Evolutionary conservation across 2,329 filamentous ascomycete species (phyloP).

Genomic region (Stagonosporopsis cucurbitacearum): DNA sequence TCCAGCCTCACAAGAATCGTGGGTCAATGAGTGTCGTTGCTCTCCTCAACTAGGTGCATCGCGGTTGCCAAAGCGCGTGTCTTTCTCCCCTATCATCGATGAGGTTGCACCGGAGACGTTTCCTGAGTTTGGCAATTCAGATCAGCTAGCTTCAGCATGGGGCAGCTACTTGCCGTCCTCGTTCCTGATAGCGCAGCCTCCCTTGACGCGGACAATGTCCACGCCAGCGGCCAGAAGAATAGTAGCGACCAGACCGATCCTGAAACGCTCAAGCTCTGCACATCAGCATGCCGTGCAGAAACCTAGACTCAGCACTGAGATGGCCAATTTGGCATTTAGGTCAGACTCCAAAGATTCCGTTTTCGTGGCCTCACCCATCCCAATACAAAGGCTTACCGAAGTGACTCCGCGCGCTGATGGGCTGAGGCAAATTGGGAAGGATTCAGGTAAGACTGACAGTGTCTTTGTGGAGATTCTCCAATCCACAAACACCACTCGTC

Average conservation of each 20-base stretch:
- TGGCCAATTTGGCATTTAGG: not conserved
- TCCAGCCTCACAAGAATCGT: not conserved
- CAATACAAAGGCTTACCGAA: not conserved
- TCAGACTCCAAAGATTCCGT: not conserved
- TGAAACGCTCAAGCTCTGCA: not conserved
- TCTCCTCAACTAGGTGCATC: not conserved
- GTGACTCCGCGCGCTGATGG: not conserved
- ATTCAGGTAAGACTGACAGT: not conserved
- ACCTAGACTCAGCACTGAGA: not conserved
- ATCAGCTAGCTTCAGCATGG: not conserved
- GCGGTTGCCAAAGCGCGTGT: constrained; percentile 4
- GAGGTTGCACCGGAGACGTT: not conserved
- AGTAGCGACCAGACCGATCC: not conserved
- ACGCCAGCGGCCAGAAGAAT: not conserved
- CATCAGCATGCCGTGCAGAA: not conserved
- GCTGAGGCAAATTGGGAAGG: not conserved
- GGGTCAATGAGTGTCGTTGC: too few species aligned
- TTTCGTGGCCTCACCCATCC: not conserved
- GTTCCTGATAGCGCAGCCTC: constrained; percentile 6
- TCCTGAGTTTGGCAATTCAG: not conserved
- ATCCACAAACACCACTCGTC: not conserved
- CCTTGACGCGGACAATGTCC: not conserved
- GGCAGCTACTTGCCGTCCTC: constrained; percentile 12
- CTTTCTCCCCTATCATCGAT: constrained; percentile 13
- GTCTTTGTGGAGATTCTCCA: constrained; percentile 1